Evolutionary conservation across 371 early-diverging fungal species (phyloP).

Genomic region (Actinomortierella ambigua): DNA sequence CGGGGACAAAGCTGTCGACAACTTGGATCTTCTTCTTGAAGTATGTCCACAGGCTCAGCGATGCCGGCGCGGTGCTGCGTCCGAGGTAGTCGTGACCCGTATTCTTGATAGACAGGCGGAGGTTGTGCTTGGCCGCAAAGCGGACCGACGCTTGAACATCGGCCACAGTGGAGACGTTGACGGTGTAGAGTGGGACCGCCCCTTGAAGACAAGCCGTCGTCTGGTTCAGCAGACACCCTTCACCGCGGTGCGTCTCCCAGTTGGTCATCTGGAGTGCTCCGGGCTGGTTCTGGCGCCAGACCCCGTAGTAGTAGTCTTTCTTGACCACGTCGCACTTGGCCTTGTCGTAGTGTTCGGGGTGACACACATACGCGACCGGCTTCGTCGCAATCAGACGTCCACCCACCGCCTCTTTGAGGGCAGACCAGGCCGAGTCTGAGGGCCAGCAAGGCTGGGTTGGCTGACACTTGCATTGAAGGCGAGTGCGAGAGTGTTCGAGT

Average conservation of each 20-base stretch:
- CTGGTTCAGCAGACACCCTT: background rate
- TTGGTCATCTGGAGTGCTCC: background rate
- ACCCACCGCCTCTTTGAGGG: background rate
- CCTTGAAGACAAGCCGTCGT: background rate
- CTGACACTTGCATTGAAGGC: slow-evolving; percentile 5
- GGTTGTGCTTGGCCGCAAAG: slow-evolving; percentile 40
- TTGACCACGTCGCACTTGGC: background rate
- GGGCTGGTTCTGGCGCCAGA: background rate
- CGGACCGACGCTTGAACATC: slow-evolving; percentile 23
- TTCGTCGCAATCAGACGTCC: background rate
- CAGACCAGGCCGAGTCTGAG: background rate
- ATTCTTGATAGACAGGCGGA: slow-evolving; percentile 48
- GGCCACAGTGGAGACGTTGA: background rate
- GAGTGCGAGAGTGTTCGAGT: too few species aligned
- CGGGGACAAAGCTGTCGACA: slow-evolving; percentile 18
- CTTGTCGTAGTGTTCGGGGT: background rate
- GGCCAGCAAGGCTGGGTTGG: slow-evolving; percentile 18
- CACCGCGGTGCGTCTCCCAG: background rate
- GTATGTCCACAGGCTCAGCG: slow-evolving; percentile 48
- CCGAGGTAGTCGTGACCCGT: slow-evolving; percentile 50
- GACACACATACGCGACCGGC: background rate
- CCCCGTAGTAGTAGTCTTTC: background rate
- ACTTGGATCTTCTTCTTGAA: slow-evolving; percentile 28
- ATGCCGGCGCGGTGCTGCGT: slow-evolving; percentile 33
- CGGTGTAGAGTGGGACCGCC: background rate